Evolutionary conservation across 768 basidiomycete genomes (phyloP).

Genomic region (Amanita inopinata): DNA sequence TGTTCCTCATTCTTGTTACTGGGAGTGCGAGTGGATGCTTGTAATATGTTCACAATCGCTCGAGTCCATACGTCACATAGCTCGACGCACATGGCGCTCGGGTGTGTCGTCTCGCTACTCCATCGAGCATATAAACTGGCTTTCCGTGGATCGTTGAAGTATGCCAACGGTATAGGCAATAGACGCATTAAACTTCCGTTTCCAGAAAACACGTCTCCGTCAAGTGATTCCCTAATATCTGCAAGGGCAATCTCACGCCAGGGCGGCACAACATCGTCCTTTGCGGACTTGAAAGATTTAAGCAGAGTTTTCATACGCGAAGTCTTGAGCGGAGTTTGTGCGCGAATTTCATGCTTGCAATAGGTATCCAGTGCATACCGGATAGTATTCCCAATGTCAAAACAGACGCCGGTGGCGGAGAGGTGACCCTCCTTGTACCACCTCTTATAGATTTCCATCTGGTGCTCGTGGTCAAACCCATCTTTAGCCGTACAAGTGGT

Average conservation of each 20-base stretch:
- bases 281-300: conserved; percentile 15
- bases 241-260: neutral
- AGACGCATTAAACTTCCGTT: conserved; percentile 41
- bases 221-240: conserved; percentile 14
- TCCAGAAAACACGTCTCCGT: conserved; percentile 19
- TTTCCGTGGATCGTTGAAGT: conserved; percentile 25
- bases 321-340: conserved; percentile 10
- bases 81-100: no score
- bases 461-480: conserved; percentile 26
- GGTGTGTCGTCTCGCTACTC: neutral
- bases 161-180: conserved; percentile 32
- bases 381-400: conserved; percentile 31
- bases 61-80: no score
- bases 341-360: neutral
- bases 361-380: conserved; percentile 25
- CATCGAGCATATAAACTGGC: conserved; percentile 11
- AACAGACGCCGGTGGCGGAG: conserved; percentile 26
- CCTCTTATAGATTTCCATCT: conserved; percentile 23
- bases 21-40: no score
- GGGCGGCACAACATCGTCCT: neutral
- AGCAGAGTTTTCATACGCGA: conserved; percentile 15
- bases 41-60: neutral
- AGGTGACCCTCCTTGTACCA: conserved; percentile 26
- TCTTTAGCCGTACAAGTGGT: conserved; percentile 16
- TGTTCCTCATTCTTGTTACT: no score